These are phyloP conservation scores for Cladosporium sp. DNA, from an alignment of 2,329 filamentous ascomycete genomes.

Conservation along the genomic window DNA sequence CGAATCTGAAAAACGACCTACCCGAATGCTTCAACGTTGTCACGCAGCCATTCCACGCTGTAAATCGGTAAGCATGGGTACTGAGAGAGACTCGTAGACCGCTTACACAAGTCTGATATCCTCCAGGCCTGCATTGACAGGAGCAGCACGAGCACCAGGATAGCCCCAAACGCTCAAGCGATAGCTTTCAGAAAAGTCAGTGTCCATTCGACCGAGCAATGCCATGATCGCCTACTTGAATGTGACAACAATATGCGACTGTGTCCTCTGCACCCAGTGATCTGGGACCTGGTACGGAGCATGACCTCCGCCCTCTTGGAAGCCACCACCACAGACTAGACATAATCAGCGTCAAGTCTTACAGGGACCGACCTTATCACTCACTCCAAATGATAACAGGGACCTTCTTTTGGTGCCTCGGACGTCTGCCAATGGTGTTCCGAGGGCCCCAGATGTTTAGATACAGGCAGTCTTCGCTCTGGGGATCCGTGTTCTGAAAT, in stretches of 20 bases:
- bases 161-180: slow-evolving; percentile 18
- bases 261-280: slow-evolving; percentile 35
- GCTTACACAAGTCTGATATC: slow-evolving; percentile 17
- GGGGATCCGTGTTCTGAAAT: slow-evolving; percentile 13
- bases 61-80: neutral
- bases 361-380: slow-evolving; percentile 33
- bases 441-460: slow-evolving; percentile 40
- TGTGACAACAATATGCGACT: slow-evolving; percentile 36
- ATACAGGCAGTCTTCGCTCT: slow-evolving; percentile 38
- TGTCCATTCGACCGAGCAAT: neutral
- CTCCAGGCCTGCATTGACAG: slow-evolving; percentile 15
- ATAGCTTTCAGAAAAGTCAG: slow-evolving; percentile 9
- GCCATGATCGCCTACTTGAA: slow-evolving; percentile 19
- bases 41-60: slow-evolving; percentile 16
- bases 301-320: slow-evolving; percentile 36
- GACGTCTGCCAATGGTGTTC: slow-evolving; percentile 8
- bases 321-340: slow-evolving; percentile 43
- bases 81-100: neutral
- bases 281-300: slow-evolving; percentile 40
- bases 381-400: slow-evolving; percentile 5
- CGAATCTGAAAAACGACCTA: neutral
- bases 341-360: slow-evolving; percentile 20
- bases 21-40: slow-evolving; percentile 18
- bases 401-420: neutral
- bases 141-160: slow-evolving; percentile 12